Evolutionary conservation across 345 rosid species (phyloP), one percentile per base, ranked within the genome.

Genomic region (Citrus trifoliata): DNA sequence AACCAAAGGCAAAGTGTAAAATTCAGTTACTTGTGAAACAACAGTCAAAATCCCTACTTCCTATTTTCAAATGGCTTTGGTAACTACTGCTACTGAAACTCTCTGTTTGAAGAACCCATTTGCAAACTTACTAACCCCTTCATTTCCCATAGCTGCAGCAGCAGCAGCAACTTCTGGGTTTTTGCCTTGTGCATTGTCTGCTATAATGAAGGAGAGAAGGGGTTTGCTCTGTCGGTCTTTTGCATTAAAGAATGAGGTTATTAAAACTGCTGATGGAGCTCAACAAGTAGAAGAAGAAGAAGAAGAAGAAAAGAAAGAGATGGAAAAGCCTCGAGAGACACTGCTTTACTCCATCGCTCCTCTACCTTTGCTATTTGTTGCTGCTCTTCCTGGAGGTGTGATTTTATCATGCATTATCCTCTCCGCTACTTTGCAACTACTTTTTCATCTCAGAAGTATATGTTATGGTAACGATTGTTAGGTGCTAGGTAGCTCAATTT

Each of bases 331-430:
- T 32, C 70, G 32, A 27, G 93, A 91, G 88, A 88, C 93, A 10
- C 63, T 90, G 37, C 38, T 96, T 67, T 89, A 85, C 81, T 93
- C 98, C 70, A 83, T 96, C 82, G 70, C 79, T 79, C 95, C 97
- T 83, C 46, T 92, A 78, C 90, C 97, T 78, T 76, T 93, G 64
- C 84, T 93, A 24, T 53, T 89, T 81, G 38, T 90, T 37, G 94
- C 91, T 83, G 83, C 97, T 71, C 93, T 96, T 80, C 99, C 97
- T 27, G 98, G 97, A 90, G 97, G 97, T 93, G 87, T 5, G 10
- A 1, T 59, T 59, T n/a, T 22, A 37, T 38, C 4, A 14, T 25
- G 38, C 38, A 16, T 27, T 58, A n/a, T 73, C 7, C 19, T 59
- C 7, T 38, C 37, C 42, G 40, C 40, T 61, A 16, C 58, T 53